Percentiles rank a stretch among this genome's conserved stretches.
phyloP scores from a whole-genome alignment of 2,329 filamentous ascomycete species.

The Fusarium marasasianum region DNA sequence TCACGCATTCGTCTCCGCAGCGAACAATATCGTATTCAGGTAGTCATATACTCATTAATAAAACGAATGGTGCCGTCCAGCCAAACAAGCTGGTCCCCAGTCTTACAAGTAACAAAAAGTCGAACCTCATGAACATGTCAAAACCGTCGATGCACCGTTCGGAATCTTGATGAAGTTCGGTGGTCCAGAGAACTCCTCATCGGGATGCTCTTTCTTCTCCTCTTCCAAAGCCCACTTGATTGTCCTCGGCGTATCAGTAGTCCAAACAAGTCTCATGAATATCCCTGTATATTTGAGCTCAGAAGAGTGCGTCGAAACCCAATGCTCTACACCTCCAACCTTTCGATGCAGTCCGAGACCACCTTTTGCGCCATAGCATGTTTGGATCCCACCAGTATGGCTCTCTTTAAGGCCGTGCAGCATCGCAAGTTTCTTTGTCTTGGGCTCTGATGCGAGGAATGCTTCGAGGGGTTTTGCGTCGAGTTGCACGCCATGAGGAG shows the following conservation, averaged over 20 bases:
- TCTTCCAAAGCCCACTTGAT: constrained; percentile 34
- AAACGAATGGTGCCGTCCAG: neutral
- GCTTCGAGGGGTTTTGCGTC: constrained; percentile 29
- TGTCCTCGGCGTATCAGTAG: constrained; percentile 24
- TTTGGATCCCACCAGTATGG: neutral
- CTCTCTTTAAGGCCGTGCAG: constrained; percentile 40
- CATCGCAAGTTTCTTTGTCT: constrained; percentile 38
- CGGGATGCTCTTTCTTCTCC: constrained; percentile 1
- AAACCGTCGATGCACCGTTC: constrained; percentile 27
- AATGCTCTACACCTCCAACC: constrained; percentile 33
- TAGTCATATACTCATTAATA: neutral
- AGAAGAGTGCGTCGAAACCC: constrained; percentile 30
- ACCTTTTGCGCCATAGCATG: constrained; percentile 17
- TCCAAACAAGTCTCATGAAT: constrained; percentile 24
- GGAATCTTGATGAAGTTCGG: constrained; percentile 22
- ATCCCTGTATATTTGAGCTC: constrained; percentile 22
- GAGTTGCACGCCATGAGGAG: constrained; percentile 33
- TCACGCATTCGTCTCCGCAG: too few species aligned
- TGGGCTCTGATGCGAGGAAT: constrained; percentile 30
- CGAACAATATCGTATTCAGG: accelerated
- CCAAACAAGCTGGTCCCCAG: neutral
- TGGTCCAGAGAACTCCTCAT: neutral
- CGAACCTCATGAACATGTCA: neutral
- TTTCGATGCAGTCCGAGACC: constrained; percentile 35
- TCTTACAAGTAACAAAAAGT: neutral